Evolutionary conservation across 768 basidiomycete genomes (phyloP), one percentile per base, ranked within the genome.

Genomic region (Cystobasidium ongulense): DNA sequence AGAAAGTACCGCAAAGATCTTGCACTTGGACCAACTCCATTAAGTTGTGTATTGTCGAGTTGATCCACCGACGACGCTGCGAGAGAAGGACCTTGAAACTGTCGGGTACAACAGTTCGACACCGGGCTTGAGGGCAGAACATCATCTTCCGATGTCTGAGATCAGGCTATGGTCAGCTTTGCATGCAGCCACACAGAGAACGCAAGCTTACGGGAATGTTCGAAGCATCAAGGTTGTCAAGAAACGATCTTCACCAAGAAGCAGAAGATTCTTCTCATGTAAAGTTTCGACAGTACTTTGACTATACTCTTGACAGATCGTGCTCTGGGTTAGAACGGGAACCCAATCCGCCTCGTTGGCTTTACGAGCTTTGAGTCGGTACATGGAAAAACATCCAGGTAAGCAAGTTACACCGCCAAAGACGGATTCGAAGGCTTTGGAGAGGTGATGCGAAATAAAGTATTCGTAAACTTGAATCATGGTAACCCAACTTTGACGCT

Each of bases 351-450:
- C 91, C 65, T 93, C 94, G 25, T 85, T 85, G 21, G 86, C 81
- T 79, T 89, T 92, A 67, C 96, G 86, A 8, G 93, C 94, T 81
- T 99, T 99, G 80, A 99, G 85, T 65, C 96, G 86, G 83, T 98
- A 98, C 95, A 99, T 99, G 65, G 93, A 96, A 84, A 99, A 99
- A 82, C 96, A 99, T n/a, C 96, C 96, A 0, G 96, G 96, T 33
- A 98, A 84, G 84, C 96, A 99, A 15, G 96, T 93, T 73, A 99
- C 96, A 87, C 96, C 96, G 80, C 96, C 96, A 79, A 99, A 98
- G 29, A 96, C 92, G 25, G 96, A 93, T 81, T 99, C 96, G 82
- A 99, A 99, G 7, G 92, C 94, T 81, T 99, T 99, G 75, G 95
- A 91, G 66, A 93, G 86, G 81, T 99, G 95, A 82, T 99, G 96